These are phyloP conservation scores for Pisolithus microcarpus DNA, from an alignment of 768 basidiomycete species.

Conservation along the genomic window DNA sequence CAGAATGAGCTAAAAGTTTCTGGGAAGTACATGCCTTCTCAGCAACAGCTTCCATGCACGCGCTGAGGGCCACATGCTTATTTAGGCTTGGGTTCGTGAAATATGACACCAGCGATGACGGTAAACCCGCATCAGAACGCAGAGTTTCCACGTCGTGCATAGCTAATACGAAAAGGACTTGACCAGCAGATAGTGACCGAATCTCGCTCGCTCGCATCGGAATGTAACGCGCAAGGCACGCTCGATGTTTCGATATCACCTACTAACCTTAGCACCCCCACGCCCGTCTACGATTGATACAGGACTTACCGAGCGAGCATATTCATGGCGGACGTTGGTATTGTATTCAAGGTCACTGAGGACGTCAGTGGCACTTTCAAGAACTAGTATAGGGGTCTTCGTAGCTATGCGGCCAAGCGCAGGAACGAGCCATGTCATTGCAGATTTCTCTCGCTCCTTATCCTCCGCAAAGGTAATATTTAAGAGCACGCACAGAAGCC, in stretches of 20 bases:
- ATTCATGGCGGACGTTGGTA: constrained; percentile 82
- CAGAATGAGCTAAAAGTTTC: neutral
- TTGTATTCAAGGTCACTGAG: constrained; percentile 91
- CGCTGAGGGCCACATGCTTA: constrained; percentile 52
- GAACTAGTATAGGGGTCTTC: constrained; percentile 80
- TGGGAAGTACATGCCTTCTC: constrained; percentile 53
- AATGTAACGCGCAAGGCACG: constrained; percentile 56
- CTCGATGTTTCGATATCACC: constrained; percentile 67
- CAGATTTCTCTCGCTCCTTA: constrained; percentile 45
- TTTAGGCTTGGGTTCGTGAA: constrained; percentile 86
- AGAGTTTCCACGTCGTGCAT: constrained; percentile 87
- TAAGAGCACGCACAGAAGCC: constrained; percentile 89
- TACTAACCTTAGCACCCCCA: constrained; percentile 25
- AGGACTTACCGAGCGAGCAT: constrained; percentile 57
- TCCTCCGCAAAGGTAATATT: constrained; percentile 52
- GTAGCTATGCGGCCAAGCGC: constrained; percentile 73
- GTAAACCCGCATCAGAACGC: constrained; percentile 71
- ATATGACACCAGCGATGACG: constrained; percentile 79
- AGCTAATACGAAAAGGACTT: constrained; percentile 76
- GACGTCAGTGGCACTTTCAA: constrained; percentile 76
- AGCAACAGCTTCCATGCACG: constrained; percentile 80
- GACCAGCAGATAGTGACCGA: constrained; percentile 68
- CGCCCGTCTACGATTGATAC: neutral
- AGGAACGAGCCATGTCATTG: constrained; percentile 74
- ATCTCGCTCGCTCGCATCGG: constrained; percentile 61